Conservation (phyloP, 495 filamentous ascomycete genomes). For the Venustampulla echinocandica region DNA sequence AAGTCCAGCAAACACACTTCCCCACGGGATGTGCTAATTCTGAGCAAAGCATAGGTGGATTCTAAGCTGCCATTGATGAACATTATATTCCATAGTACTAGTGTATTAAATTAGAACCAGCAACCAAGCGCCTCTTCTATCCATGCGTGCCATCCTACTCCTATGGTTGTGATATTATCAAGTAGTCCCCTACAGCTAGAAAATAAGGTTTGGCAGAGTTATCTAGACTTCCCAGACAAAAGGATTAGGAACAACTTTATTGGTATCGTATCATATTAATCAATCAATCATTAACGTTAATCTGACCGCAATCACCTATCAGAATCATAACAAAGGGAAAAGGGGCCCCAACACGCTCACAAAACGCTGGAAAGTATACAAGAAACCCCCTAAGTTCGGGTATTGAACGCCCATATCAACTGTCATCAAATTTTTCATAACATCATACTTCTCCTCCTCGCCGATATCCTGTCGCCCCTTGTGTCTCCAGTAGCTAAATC, state of each 20-base stretch:
- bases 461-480: slow-evolving; percentile 22
- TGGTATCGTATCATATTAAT: slow-evolving; percentile 24
- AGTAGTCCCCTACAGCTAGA: too few species aligned
- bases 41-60: too few species aligned
- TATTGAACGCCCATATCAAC: neutral
- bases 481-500: slow-evolving; percentile 1
- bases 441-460: slow-evolving; percentile 48
- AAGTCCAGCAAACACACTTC: too few species aligned
- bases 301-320: neutral
- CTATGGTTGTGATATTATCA: too few species aligned
- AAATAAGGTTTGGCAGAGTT: too few species aligned
- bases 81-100: too few species aligned
- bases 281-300: slow-evolving; percentile 15
- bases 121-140: too few species aligned
- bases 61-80: too few species aligned
- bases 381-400: slow-evolving; percentile 7
- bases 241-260: slow-evolving; percentile 3
- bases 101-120: too few species aligned
- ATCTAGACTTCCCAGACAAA: neutral
- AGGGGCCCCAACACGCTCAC: slow-evolving; percentile 4
- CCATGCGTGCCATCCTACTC: too few species aligned
- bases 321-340: slow-evolving; percentile 7
- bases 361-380: neutral
- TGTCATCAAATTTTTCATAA: slow-evolving; percentile 32
- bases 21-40: too few species aligned